These are phyloP conservation scores for Lachnellula willkommii DNA, from an alignment of 2,329 filamentous ascomycete genomes.

Conservation along the genomic window DNA sequence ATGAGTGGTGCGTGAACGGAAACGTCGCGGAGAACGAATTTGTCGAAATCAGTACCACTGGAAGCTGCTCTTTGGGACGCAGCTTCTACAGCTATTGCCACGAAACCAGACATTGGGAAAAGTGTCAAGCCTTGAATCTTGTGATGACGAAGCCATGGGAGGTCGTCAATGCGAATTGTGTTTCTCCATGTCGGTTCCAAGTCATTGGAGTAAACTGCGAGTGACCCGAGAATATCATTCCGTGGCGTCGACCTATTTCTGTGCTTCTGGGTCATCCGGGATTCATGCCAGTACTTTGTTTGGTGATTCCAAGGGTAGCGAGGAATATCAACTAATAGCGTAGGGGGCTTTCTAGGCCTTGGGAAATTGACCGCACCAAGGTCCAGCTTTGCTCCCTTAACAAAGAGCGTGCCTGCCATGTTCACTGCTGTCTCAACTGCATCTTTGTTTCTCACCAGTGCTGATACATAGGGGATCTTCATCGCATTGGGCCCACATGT, in stretches of 20 bases:
- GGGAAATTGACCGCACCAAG: conserved; percentile 46
- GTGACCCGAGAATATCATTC: conserved; percentile 46
- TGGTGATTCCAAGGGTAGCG: conserved; percentile 51
- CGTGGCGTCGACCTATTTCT: conserved; percentile 39
- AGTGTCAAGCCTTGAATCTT: conserved; percentile 27
- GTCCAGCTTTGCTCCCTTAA: conserved; percentile 40
- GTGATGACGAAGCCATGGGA: conserved; percentile 43
- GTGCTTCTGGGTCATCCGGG: conserved; percentile 28
- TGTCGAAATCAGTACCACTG: conserved; percentile 34
- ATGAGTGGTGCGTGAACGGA: conserved; percentile 43
- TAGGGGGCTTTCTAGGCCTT: conserved; percentile 19
- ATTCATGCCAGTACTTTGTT: conserved; percentile 48
- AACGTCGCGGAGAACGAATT: conserved; percentile 45
- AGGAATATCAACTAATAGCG: conserved; percentile 38
- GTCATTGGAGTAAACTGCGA: conserved; percentile 24
- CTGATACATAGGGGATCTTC: conserved; percentile 33
- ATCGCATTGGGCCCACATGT: conserved; percentile 38
- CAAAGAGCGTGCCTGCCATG: conserved; percentile 41
- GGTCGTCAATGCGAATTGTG: conserved; percentile 29
- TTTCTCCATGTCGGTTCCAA: conserved; percentile 34
- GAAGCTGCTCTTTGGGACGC: conserved; percentile 22
- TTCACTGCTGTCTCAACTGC: conserved; percentile 43
- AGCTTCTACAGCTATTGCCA: conserved; percentile 35
- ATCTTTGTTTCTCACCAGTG: conserved; percentile 48
- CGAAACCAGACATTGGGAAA: conserved; percentile 33